A percentile compares a stretch with the other conserved stretches of the same genome.
phyloP scores from a whole-genome alignment of 306 rosid genomes.

The Pachyrhizus erosus region DNA sequence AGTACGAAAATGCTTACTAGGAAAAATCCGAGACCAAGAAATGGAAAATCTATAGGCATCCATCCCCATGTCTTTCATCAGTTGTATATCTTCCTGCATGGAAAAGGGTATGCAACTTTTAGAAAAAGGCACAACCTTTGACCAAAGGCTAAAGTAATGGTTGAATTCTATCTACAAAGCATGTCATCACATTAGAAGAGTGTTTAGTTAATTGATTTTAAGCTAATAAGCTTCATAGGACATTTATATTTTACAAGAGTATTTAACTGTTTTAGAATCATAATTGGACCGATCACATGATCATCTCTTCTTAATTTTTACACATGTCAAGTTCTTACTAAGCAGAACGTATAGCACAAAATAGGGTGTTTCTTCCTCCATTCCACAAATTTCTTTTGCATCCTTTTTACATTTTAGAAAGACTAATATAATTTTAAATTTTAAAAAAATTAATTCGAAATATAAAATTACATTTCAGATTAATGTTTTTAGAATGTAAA shows the following conservation, averaged over 20 bases:
- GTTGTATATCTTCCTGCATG: constrained; percentile 76
- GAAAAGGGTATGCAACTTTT: neutral
- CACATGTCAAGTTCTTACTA: neutral
- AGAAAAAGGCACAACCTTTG: constrained; percentile 15
- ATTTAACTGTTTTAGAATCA: neutral
- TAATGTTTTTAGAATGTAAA: no score
- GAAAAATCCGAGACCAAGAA: constrained; percentile 90
- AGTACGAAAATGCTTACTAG: constrained; percentile 58
- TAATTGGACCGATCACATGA: neutral
- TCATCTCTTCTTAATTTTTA: neutral
- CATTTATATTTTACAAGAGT: neutral
- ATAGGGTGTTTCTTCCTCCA: no score
- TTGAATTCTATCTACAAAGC: neutral
- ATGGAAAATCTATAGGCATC: constrained; percentile 93
- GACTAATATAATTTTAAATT: no score
- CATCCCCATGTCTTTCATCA: constrained; percentile 90
- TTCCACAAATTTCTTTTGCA: no score
- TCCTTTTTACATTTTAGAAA: no score
- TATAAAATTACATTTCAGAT: no score
- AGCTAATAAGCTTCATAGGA: no score
- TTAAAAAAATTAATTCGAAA: no score
- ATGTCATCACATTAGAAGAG: neutral
- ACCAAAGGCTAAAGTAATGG: neutral
- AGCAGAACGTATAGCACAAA: no score
- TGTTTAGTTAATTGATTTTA: no score